phyloP scores from a whole-genome alignment of 805 yeast species.

The Saturnispora mendoncae region DNA sequence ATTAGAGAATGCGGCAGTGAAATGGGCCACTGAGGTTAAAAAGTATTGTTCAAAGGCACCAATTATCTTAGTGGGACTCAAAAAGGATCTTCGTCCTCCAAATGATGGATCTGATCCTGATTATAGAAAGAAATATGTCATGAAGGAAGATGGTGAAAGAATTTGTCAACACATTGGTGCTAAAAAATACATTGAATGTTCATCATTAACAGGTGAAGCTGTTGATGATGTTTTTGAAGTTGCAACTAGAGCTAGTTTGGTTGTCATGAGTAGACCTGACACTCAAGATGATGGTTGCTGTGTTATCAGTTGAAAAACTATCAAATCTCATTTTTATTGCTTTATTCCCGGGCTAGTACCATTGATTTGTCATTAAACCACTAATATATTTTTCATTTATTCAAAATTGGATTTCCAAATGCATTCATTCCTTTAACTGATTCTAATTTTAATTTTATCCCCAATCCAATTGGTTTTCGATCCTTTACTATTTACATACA shows the following conservation, averaged over 20 bases:
- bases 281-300: constrained; percentile 37
- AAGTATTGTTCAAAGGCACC: constrained; percentile 79
- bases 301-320: constrained; percentile 2
- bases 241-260: constrained; percentile 76
- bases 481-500: background rate
- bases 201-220: constrained; percentile 88
- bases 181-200: constrained; percentile 73
- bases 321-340: no score
- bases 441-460: background rate
- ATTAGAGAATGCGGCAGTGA: constrained; percentile 66
- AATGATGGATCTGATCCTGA: constrained; percentile 28
- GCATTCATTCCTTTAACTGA: no score
- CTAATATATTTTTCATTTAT: background rate
- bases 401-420: background rate
- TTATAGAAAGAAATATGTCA: constrained; percentile 40
- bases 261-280: constrained; percentile 41
- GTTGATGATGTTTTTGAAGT: constrained; percentile 90
- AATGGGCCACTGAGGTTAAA: constrained; percentile 82
- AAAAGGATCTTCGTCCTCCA: constrained; percentile 61
- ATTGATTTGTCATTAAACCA: background rate
- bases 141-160: constrained; percentile 49
- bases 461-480: background rate
- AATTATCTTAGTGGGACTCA: constrained; percentile 69
- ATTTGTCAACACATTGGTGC: constrained; percentile 80
- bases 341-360: background rate